phyloP scores from a whole-genome alignment of 2,329 filamentous ascomycete genomes.

The Trichoderma koningiopsis region DNA sequence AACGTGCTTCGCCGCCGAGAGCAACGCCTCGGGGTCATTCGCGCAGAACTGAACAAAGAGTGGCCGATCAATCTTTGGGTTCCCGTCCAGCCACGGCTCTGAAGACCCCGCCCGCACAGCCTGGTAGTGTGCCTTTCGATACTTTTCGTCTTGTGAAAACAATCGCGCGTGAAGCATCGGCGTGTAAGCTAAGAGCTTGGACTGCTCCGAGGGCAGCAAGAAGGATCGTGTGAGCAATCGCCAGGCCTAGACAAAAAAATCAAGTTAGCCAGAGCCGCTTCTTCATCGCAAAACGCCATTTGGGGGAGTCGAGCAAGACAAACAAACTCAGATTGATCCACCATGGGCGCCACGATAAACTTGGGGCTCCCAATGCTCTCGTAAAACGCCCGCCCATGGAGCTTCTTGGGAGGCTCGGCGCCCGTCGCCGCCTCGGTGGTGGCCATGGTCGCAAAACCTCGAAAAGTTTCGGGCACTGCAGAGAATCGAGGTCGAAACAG shows the following conservation, averaged over 20 bases:
- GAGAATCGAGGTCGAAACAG: slow-evolving; percentile 8
- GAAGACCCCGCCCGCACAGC: slow-evolving; percentile 49
- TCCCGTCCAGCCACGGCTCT: slow-evolving; percentile 76
- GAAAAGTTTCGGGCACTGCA: slow-evolving; percentile 10
- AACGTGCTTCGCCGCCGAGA: slow-evolving; percentile 76
- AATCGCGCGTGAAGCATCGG: slow-evolving; percentile 96
- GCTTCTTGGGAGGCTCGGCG: slow-evolving; percentile 51
- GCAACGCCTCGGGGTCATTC: slow-evolving; percentile 77
- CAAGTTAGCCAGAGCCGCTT: slow-evolving; percentile 15
- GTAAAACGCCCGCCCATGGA: slow-evolving; percentile 88
- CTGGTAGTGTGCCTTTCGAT: slow-evolving; percentile 81
- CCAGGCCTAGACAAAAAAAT: slow-evolving; percentile 69
- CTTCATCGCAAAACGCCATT: background rate
- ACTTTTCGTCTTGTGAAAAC: slow-evolving; percentile 74
- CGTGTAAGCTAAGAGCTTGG: slow-evolving; percentile 79
- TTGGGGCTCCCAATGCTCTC: slow-evolving; percentile 92
- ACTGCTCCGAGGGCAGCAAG: slow-evolving; percentile 66
- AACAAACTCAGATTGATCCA: slow-evolving; percentile 97
- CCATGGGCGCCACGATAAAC: slow-evolving; percentile 92
- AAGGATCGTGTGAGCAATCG: slow-evolving; percentile 94
- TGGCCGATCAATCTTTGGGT: slow-evolving; percentile 80
- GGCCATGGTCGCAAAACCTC: slow-evolving; percentile 39
- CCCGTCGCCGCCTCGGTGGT: slow-evolving; percentile 29
- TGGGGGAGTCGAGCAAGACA: slow-evolving; percentile 38
- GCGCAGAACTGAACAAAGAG: slow-evolving; percentile 97